Conservation (phyloP, 306 rosid genomes). For the Quercus glauca region DNA sequence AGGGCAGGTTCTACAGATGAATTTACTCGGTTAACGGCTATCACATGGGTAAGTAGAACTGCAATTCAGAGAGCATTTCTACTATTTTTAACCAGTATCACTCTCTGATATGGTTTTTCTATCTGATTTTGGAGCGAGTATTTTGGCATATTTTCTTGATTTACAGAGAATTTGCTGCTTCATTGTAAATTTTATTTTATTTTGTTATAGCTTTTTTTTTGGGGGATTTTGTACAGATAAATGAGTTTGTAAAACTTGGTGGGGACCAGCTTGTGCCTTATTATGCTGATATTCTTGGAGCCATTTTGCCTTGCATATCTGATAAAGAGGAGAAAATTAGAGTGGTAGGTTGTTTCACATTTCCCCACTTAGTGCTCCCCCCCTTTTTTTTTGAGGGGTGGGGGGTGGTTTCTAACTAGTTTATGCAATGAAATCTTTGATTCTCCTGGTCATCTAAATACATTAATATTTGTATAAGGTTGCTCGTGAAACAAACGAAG, state of each 20-base stretch:
- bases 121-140: not conserved
- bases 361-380: not conserved
- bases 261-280: slow-evolving; percentile 98
- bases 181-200: slow-evolving; percentile 8
- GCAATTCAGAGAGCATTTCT: slow-evolving; percentile 1
- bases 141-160: not conserved
- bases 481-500: slow-evolving; percentile 98
- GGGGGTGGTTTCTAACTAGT: not conserved
- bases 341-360: slow-evolving; percentile 61
- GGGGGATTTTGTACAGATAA: slow-evolving; percentile 50
- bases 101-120: not conserved
- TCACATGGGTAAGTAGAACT: slow-evolving; percentile 78
- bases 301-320: slow-evolving; percentile 94
- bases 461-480: slow-evolving; percentile 48
- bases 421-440: not conserved
- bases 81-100: slow-evolving; percentile 4
- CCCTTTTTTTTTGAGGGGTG: not conserved
- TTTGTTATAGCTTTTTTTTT: slow-evolving; percentile 7
- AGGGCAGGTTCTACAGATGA: slow-evolving; percentile 90
- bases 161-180: not conserved
- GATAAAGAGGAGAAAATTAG: slow-evolving; percentile 99
- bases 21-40: slow-evolving; percentile 91
- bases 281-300: slow-evolving; percentile 94
- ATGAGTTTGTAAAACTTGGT: slow-evolving; percentile 97
- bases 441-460: slow-evolving; percentile 6